A percentile compares a stretch with the other conserved stretches of the same genome.
These are phyloP conservation scores for Cymbopogon citratus DNA, from an alignment of 176 grass and related monocot genomes.

Conservation along the genomic window DNA sequence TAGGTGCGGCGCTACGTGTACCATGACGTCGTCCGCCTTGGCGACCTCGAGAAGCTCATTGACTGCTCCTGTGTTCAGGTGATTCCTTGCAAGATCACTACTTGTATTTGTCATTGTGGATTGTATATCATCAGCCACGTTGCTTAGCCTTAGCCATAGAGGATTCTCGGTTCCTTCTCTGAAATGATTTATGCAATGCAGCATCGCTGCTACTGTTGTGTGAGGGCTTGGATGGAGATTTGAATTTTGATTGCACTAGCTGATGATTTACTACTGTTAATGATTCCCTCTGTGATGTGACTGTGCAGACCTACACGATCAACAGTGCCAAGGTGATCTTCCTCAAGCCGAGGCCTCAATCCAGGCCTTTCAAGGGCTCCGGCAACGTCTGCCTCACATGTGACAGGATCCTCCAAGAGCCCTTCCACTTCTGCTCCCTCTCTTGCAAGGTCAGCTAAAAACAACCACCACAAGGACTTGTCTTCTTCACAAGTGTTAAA, in stretches of 20 bases:
- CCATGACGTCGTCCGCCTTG: conserved; percentile 89
- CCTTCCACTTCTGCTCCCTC: conserved; percentile 92
- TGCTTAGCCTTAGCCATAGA: too few relatives aligned
- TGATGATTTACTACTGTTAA: not conserved
- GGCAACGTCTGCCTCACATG: conserved; percentile 91
- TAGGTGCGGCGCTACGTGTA: conserved; percentile 92
- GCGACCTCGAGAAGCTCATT: conserved; percentile 82
- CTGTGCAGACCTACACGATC: conserved; percentile 84
- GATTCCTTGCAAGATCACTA: not conserved
- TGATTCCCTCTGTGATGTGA: not conserved
- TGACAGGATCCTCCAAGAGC: conserved; percentile 92
- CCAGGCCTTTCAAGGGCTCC: conserved; percentile 91
- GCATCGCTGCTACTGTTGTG: not conserved
- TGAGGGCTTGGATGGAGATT: not conserved
- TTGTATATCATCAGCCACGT: too few relatives aligned
- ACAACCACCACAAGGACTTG: not conserved
- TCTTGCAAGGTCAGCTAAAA: conserved; percentile 67
- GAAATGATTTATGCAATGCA: not conserved
- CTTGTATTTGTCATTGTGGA: too few relatives aligned
- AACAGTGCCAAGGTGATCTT: conserved; percentile 99
- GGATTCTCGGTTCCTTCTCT: not conserved
- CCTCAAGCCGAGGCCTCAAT: conserved; percentile 96
- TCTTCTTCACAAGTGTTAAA: not conserved
- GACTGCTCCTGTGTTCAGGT: conserved; percentile 97
- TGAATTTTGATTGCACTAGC: not conserved